A percentile compares a stretch with the other conserved stretches of the same genome.
Conservation (phyloP, 345 rosid genomes). For the Rhodomyrtus tomentosa region DNA sequence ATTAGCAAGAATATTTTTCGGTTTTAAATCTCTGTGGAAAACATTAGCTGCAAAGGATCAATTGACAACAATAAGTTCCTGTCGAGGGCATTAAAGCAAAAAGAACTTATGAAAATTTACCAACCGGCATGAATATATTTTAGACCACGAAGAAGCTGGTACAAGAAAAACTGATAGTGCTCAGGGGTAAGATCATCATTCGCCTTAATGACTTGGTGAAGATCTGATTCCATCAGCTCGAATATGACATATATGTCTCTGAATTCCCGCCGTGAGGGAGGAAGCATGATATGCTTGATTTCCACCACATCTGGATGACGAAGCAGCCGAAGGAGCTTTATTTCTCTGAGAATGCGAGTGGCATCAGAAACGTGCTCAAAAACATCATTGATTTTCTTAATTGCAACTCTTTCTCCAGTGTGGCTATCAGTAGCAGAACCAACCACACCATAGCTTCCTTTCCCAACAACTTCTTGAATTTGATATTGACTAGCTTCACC, state of each 20-base stretch:
- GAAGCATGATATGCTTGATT: conserved; percentile 94
- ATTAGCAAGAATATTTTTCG: conserved; percentile 95
- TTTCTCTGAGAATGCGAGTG: conserved; percentile 88
- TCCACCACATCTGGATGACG: conserved; percentile 92
- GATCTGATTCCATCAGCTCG: conserved; percentile 98
- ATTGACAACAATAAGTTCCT: not conserved
- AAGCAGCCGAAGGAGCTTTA: conserved; percentile 84
- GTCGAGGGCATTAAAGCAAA: not conserved
- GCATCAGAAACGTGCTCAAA: conserved; percentile 98
- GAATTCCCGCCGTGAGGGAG: conserved; percentile 93
- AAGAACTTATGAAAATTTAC: conserved; percentile 4
- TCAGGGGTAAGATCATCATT: conserved; percentile 92
- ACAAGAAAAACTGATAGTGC: conserved; percentile 88
- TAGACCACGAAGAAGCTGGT: conserved; percentile 96
- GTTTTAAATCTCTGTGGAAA: conserved; percentile 95
- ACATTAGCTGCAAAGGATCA: conserved; percentile 62
- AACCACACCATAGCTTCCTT: conserved; percentile 96
- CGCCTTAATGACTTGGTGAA: conserved; percentile 89
- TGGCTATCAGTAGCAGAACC: conserved; percentile 80
- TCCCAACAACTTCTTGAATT: conserved; percentile 87
- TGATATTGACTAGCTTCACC: conserved; percentile 86
- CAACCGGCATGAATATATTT: conserved; percentile 89
- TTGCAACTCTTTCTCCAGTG: conserved; percentile 84
- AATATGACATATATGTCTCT: conserved; percentile 87
- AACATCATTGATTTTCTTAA: conserved; percentile 90